These are phyloP conservation scores for Pichia kudriavzevii DNA, from an alignment of 1,139 yeast species.

Conservation along the genomic window DNA sequence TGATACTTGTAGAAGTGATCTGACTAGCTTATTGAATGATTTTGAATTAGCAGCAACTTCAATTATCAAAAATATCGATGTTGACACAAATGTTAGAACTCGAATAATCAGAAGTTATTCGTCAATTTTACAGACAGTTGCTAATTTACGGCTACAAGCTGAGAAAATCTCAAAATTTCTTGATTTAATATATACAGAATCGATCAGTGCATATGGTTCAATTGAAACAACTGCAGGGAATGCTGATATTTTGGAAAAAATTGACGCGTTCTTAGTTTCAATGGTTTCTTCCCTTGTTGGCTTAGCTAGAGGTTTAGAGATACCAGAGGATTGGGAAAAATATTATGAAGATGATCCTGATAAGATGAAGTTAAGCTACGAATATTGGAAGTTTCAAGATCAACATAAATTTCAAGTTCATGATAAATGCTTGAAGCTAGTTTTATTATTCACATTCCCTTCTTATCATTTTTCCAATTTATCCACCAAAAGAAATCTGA, in stretches of 20 bases:
- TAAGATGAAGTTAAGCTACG: constrained; percentile 23
- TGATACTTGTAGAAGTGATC: constrained; percentile 46
- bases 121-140: constrained; percentile 49
- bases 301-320: constrained; percentile 58
- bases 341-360: constrained; percentile 28
- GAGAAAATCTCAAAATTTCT: constrained; percentile 10
- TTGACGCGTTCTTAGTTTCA: constrained; percentile 7
- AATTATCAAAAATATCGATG: constrained; percentile 43
- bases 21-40: constrained; percentile 42
- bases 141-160: constrained; percentile 37
- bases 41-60: constrained; percentile 46
- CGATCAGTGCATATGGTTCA: constrained; percentile 4
- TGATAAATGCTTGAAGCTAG: constrained; percentile 28
- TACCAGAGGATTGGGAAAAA: constrained; percentile 50
- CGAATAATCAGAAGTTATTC: constrained; percentile 55
- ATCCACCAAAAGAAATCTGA: neutral
- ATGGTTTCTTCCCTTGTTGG: constrained; percentile 44
- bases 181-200: constrained; percentile 12
- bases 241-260: constrained; percentile 6
- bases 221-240: neutral
- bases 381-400: constrained; percentile 29
- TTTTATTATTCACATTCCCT: constrained; percentile 9
- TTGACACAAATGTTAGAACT: constrained; percentile 45
- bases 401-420: constrained; percentile 27
- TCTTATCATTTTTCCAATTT: constrained; percentile 2